Base-by-base conservation (phyloP, 371 early-diverging fungal species). In the Mucor irregularis region DNA sequence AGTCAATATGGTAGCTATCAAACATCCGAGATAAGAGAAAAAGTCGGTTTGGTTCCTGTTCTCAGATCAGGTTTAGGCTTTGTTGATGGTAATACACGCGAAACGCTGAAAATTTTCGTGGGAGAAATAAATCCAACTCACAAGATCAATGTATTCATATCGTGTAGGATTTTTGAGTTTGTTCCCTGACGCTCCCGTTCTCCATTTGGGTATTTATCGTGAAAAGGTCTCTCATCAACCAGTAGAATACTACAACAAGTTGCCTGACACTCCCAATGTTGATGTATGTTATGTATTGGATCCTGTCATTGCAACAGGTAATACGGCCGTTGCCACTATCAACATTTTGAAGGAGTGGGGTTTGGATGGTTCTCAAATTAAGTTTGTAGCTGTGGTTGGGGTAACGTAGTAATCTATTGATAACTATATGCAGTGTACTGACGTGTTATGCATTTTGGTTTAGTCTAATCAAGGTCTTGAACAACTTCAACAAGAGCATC, bases 241-340 rank as follows among this genome's bases (percentile, higher is more conserved):
- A 5, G 93, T 94, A n/a, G 95, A 94, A 64, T 94, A 94, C 69
- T 94, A 92, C 79, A 94, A 94, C 76, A 94, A 94, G 68, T 69
- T 94, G 25, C 95, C 95, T 5, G 58, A 68, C 22, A 61, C 64
- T 4, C 88, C 88, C 49, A 73, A 78, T 25, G 79, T 90, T 4
- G 88, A 92, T 52, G 56, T 82, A 17, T 91, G 91, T 38, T 72
- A 86, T 57, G 83, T 94, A 11, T 52, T 94, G 24, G 95, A 94
- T 65, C 94, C 94, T 16, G 86, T 93, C 68, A 74, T 93, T 40
- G 93, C 93, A 9, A 94, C 94, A 2, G 90, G 79, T 42, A 90
- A 93, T 28, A 92, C 94, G 0, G 90, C 92, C 3, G 78, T 90
- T 16, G 92, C 93, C 0, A 86, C 93, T 0, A 76, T 93, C 62